Base-by-base conservation (phyloP, 257 asterid genomes). In the Forsythia viridissima region DNA sequence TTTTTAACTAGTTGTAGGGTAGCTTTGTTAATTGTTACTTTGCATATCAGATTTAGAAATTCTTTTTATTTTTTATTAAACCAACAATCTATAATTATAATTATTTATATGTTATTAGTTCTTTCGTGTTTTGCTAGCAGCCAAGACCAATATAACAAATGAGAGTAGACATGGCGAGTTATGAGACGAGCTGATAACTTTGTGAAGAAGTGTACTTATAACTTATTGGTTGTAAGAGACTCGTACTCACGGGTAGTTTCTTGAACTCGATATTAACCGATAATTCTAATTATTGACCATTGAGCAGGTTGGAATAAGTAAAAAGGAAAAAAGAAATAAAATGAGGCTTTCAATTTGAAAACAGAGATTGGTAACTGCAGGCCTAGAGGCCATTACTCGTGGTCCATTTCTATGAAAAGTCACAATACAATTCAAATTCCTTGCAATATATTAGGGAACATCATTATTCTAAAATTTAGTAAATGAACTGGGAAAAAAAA, bases 391-490 rank as follows among this genome's bases (percentile, higher is more conserved):
- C 72, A 79, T 76, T 67, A 13, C 24, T 66, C 40, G 74, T 74
- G 81, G 70, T 57, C 78, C 77, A 68, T 52, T 77, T 75, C 48
- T 80, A 55, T 51, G 48, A 77, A 59, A 57, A 15, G 73, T 73
- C 80, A 71, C 40, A 70, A 75, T 40, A 82, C 82, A 77, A 79
- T 46, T 63, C 68, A 59, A 80, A 75, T 30, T 77, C 72, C 73
- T 76, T 37, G 68, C 72, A 77, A 71, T 51, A 51, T 43, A 61
- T 8, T 7, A 37, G 83, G 73, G 42, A 59, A 80, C 85, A 82
- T 16, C 66, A 71, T 57, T 21, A 77, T 68, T 55, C 76, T 71
- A 67, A 75, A 73, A 76, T 66, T 21, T 55, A 42, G 61, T 21
- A 69, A 52, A 16, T 20, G 41, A 61, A 15, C 24, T 34, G 3